Percentiles rank a stretch among this genome's conserved stretches.
These are phyloP conservation scores for Pyrus pyrifolia DNA, from an alignment of 306 rosid genomes.

Conservation along the genomic window DNA sequence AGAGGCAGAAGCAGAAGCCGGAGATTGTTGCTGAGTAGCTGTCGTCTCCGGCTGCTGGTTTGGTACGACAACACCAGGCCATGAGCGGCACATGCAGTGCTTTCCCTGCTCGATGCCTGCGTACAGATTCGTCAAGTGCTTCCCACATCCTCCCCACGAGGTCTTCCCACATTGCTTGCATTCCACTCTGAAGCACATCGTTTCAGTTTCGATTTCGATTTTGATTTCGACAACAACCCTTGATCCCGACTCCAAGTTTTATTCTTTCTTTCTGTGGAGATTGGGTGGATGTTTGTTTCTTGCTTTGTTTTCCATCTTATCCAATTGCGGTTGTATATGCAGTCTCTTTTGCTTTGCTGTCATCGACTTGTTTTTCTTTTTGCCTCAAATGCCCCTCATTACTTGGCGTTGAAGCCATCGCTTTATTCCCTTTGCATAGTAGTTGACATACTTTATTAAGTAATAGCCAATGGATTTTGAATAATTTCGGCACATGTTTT, in stretches of 20 bases:
- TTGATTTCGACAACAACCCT: neutral
- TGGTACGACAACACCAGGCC: constrained; percentile 56
- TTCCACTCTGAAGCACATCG: constrained; percentile 46
- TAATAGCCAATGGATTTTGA: neutral
- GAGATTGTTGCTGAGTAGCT: constrained; percentile 4
- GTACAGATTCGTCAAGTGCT: constrained; percentile 38
- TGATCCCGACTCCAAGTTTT: neutral
- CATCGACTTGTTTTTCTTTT: neutral
- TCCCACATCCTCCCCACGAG: constrained; percentile 57
- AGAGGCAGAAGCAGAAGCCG: neutral
- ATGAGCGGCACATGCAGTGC: constrained; percentile 63
- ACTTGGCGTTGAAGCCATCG: neutral
- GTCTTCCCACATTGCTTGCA: constrained; percentile 40
- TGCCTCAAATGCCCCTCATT: neutral
- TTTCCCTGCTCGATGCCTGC: constrained; percentile 47
- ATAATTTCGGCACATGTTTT: neutral
- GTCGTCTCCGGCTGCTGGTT: neutral
- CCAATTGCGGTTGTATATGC: neutral
- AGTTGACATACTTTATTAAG: neutral
- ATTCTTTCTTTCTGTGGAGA: neutral
- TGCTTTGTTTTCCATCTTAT: neutral
- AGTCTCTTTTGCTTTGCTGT: neutral
- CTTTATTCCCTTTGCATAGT: neutral
- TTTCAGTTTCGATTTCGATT: neutral
- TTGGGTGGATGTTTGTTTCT: neutral